These are phyloP conservation scores for cucumber (Cucumis sativus) DNA, from an alignment of 306 rosid genomes.

Conservation along the genomic window Cucumber_9930_V3 NC_026656.2:21557501-21558000, in stretches of 20 bases:
- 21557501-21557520: neutral
- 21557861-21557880: conserved; percentile 48
- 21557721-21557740: conserved; percentile 6
- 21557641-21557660: neutral
- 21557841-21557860: neutral
- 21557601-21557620: neutral
- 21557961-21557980: conserved; percentile 86
- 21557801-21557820: neutral
- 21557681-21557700: conserved; percentile 1
- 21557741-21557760: neutral
- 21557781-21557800: neutral
- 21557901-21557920: conserved; percentile 35
- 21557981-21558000: conserved; percentile 96
- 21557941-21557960: conserved; percentile 91
- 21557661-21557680: neutral
- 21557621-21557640: neutral
- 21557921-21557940: conserved; percentile 78
- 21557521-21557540: neutral
- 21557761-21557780: neutral
- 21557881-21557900: conserved; percentile 61
- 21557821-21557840: neutral
- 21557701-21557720: neutral
- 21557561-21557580: neutral
- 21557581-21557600: neutral
- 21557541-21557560: neutral